phyloP scores from a whole-genome alignment of 1,284 basidiomycete genomes.

The Dichomitus squalens region DNA sequence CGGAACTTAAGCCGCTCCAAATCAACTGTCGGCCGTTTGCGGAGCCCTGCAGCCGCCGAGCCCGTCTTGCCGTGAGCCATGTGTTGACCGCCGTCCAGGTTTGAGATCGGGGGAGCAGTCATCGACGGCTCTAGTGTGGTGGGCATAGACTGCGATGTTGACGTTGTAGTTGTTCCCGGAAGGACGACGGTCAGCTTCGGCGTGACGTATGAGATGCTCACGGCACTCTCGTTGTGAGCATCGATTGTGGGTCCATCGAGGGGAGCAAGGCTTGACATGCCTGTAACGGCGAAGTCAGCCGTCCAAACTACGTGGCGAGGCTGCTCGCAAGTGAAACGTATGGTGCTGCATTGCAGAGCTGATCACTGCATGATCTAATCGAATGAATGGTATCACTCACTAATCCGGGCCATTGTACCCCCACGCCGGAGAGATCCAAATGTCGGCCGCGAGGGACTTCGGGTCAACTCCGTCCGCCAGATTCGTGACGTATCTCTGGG shows the following conservation, averaged over 20 bases:
- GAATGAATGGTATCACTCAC: conserved; percentile 24
- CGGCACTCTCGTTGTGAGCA: conserved; percentile 5
- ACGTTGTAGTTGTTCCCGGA: conserved; percentile 22
- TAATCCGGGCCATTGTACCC: conserved; percentile 35
- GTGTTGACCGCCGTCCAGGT: conserved; percentile 3
- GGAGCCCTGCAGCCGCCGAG: conserved; percentile 26
- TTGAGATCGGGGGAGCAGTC: conserved; percentile 17
- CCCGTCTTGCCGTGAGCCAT: conserved; percentile 21
- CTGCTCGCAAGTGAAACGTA: conserved; percentile 33
- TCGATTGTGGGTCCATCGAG: conserved; percentile 29
- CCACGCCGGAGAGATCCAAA: conserved; percentile 34
- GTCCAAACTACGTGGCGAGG: conserved; percentile 33
- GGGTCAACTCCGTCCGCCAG: conserved; percentile 41
- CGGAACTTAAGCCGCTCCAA: conserved; percentile 51
- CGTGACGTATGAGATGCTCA: conserved; percentile 21
- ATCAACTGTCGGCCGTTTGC: conserved; percentile 32
- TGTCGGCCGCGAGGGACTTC: conserved; percentile 18
- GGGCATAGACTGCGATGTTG: conserved; percentile 20
- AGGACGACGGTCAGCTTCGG: conserved; percentile 28
- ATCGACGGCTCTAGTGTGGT: conserved; percentile 20
- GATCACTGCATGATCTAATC: not conserved
- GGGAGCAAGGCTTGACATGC: conserved; percentile 35
- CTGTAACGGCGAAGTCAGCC: conserved; percentile 43
- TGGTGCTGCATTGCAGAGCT: conserved; percentile 26
- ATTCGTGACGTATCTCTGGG: conserved; percentile 35